Evolutionary conservation across 2,329 filamentous ascomycete species (phyloP).

Genomic region (Microcyclosporella mali): DNA sequence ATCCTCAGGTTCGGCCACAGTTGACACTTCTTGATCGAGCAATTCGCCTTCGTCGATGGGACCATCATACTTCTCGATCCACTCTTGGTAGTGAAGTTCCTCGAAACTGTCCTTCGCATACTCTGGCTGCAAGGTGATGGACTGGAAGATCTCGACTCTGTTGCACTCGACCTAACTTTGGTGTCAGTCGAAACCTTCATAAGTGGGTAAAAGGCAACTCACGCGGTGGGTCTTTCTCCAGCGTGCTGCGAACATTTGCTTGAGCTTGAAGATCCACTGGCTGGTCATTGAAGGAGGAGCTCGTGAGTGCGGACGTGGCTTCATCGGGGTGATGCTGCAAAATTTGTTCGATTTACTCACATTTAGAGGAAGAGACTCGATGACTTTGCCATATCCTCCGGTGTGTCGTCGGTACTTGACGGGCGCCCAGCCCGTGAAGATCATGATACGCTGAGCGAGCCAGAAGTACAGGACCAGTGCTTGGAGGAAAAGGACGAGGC

Average conservation of each 20-base stretch:
- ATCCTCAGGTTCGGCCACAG: neutral
- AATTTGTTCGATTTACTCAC: too few relatives aligned
- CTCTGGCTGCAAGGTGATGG: slow-evolving; percentile 65
- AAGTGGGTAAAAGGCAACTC: neutral
- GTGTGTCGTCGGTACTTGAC: too few relatives aligned
- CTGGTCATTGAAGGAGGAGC: neutral
- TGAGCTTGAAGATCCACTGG: neutral
- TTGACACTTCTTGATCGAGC: neutral
- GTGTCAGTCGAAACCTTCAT: neutral
- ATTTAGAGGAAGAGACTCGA: too few relatives aligned
- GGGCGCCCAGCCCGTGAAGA: too few relatives aligned
- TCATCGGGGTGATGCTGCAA: too few relatives aligned
- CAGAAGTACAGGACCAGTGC: too few relatives aligned
- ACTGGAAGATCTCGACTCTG: slow-evolving; percentile 52
- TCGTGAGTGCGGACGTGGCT: too few relatives aligned
- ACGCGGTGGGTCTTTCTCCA: neutral
- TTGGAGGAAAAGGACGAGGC: too few relatives aligned
- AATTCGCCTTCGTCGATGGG: too few relatives aligned
- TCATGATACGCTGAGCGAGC: too few relatives aligned
- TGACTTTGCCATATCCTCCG: too few relatives aligned
- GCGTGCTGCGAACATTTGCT: neutral
- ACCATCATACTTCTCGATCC: too few relatives aligned
- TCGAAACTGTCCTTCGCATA: slow-evolving; percentile 84
- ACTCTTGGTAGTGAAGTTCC: slow-evolving; percentile 54
- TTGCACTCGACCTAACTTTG: neutral